Percentiles rank a stretch among this genome's conserved stretches.
Conservation (phyloP, 2,329 filamentous ascomycete species). For the Falciphora oryzae region DNA sequence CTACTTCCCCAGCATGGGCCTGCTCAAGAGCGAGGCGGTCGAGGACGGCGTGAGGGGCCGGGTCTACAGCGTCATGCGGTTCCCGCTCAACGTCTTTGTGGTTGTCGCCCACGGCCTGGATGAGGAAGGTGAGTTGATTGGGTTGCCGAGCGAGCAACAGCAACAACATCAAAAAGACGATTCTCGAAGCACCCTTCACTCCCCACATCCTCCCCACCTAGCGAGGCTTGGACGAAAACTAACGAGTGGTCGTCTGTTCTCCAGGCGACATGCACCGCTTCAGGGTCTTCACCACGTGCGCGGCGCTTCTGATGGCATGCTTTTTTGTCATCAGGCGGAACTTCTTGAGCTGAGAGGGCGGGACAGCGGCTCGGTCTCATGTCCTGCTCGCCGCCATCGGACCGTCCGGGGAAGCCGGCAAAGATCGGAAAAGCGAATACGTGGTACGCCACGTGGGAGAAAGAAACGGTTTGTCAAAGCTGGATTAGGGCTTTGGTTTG, state of each 20-base stretch:
- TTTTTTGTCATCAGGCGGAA: neutral
- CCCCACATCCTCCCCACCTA: too few species aligned
- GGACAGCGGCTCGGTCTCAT: too few species aligned
- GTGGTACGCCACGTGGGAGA: neutral
- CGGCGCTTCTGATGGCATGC: neutral
- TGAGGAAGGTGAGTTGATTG: slow-evolving; percentile 32
- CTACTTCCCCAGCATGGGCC: slow-evolving; percentile 52
- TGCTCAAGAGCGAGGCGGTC: slow-evolving; percentile 47
- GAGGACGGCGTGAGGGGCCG: slow-evolving; percentile 47
- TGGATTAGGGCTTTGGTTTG: neutral
- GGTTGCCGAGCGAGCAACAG: too few species aligned
- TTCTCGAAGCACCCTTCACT: neutral
- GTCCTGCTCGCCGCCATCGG: too few species aligned
- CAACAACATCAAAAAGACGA: neutral
- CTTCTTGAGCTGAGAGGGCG: neutral
- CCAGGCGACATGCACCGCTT: neutral
- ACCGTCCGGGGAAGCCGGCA: neutral
- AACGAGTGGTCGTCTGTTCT: neutral
- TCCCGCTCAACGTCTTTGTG: slow-evolving; percentile 51
- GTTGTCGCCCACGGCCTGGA: slow-evolving; percentile 40
- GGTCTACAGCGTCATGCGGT: slow-evolving; percentile 50
- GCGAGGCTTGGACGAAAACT: neutral
- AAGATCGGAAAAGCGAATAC: neutral
- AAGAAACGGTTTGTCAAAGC: neutral
- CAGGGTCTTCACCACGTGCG: slow-evolving; percentile 1